phyloP scores from a whole-genome alignment of 2,329 filamentous ascomycete genomes.

The Cladophialophora immunda region DNA sequence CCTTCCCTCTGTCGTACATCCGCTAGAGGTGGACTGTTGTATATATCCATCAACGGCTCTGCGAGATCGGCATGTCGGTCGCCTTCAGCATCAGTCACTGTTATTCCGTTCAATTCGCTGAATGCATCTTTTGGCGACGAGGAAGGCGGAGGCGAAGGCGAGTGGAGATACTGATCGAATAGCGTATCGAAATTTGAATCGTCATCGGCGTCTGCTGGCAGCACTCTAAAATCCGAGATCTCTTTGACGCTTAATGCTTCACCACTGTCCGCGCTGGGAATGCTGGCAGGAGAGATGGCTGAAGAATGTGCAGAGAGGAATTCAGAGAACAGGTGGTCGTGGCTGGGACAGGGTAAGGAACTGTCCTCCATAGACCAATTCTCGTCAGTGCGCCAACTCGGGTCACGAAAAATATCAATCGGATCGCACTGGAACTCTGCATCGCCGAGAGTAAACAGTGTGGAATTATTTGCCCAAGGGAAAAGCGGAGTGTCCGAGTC shows the following conservation, averaged over 20 bases:
- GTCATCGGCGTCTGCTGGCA: slow-evolving; percentile 9
- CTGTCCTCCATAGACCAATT: no score
- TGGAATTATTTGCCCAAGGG: no score
- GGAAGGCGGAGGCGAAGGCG: slow-evolving; percentile 5
- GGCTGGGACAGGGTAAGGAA: no score
- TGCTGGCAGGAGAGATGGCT: background rate
- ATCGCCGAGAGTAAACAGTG: no score
- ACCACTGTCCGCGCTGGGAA: slow-evolving; percentile 3
- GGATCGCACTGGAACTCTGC: no score
- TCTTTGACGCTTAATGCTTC: slow-evolving; percentile 13
- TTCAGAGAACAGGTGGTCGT: slow-evolving; percentile 4
- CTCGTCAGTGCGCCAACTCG: no score
- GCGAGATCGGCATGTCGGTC: background rate
- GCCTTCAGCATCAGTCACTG: background rate
- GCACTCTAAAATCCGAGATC: slow-evolving; percentile 14
- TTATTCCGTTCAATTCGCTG: background rate
- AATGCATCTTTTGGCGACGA: background rate
- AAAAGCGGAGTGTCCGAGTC: no score
- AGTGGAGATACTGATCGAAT: slow-evolving; percentile 13
- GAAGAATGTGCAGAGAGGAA: slow-evolving; percentile 1
- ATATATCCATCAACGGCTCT: slow-evolving; percentile 1
- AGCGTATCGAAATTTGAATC: slow-evolving; percentile 4
- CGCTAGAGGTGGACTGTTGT: background rate
- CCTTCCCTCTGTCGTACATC: background rate
- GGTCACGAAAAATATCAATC: no score